Evolutionary conservation across 2,329 filamentous ascomycete species (phyloP), one percentile per base, ranked within the genome.

Genomic region (Ceratocystiopsis sp.): DNA sequence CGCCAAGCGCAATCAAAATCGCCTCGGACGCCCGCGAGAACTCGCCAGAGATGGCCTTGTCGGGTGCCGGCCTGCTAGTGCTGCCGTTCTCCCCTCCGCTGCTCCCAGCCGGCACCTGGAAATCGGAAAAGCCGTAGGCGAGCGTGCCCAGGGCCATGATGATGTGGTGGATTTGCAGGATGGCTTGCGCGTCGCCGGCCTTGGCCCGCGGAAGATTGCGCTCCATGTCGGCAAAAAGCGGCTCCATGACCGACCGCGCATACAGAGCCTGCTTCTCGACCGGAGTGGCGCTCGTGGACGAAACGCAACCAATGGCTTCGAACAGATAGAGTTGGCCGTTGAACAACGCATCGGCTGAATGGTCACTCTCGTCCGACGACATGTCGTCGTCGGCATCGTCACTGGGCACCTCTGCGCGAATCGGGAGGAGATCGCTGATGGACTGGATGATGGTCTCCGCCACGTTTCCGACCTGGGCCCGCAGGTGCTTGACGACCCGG

Each of bases 91-190:
- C 35, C 15, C 33, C 18, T 4, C 38, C 17, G 84, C 32, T 18
- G 32, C 38, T 38, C n/a, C 40, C 40, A 1, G 44, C 39, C 13
- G 42, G 36, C 9, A 37, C 81, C 40, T 75, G 77, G 75, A 84
- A 89, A 55, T 96, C 89, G 0, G 86, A 91, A 59, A 93, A 96
- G 4, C 91, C 91, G 49, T 87, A 81, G 2, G 89, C 86, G 36
- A 98, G 67, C 1, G 86, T 94, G 13, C 91, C 91, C 29, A 98
- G 68, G 15, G 93, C 93, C 82, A 94, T 87, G 51, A 98, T 85
- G 51, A 93, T 82, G 59, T 98, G 91, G 58, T 98, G 91, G 16
- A 95, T 84, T 61, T 98, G 91, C 16, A 94, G 67, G 35, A 80
- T 66, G 2, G 89, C 81, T 53, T 86, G 78, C 40, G 84, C 77